Evolutionary conservation across 2,329 filamentous ascomycete species (phyloP), one percentile per base, ranked within the genome.

Genomic region (Alternaria metachromatica): DNA sequence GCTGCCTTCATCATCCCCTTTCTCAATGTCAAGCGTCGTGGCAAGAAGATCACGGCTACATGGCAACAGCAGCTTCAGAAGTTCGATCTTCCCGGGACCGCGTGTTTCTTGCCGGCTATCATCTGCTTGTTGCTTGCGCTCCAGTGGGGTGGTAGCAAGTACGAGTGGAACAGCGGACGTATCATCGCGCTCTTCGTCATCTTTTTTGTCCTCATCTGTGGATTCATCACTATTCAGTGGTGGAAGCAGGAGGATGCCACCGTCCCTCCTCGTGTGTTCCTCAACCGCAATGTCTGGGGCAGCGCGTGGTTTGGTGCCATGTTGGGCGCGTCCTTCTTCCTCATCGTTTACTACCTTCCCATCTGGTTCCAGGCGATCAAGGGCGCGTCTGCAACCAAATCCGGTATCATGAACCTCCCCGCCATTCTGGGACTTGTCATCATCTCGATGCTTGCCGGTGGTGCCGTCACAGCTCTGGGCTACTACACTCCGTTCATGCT

Each of bases 341-440:
- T 84, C 63, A 69, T 82, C 41, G 77, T 81, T 51, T 84, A 83
- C 75, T 84, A 82, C 67, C 73, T 84, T 55, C 73, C 72, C 62
- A 84, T 80, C 78, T 84, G 82, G 84, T 85, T 81, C 80, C 82
- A 85, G 66, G 82, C 83, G 18, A 83, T 85, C 74, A 83, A 85
- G 64, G 81, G 81, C 9, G 80, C 77, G 2, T 78, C 77, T 0
- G 82, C 84, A 6, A 80, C 80, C 23, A 81, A 82, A 45, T 84
- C 83, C 23, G 83, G 83, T 20, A 84, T 85, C 66, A 81, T 82
- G 76, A 84, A 83, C 62, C 74, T 85, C 5, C 83, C 83, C 13
- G 76, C 83, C 58, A 81, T 85, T 55, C 78, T 85, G 25, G 78
- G 78, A 30, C 73, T 84, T 26, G 82, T 85, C 66, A 63, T 84